Conservation (phyloP, 2,329 filamentous ascomycete genomes). For the Fusarium equiseti region DNA sequence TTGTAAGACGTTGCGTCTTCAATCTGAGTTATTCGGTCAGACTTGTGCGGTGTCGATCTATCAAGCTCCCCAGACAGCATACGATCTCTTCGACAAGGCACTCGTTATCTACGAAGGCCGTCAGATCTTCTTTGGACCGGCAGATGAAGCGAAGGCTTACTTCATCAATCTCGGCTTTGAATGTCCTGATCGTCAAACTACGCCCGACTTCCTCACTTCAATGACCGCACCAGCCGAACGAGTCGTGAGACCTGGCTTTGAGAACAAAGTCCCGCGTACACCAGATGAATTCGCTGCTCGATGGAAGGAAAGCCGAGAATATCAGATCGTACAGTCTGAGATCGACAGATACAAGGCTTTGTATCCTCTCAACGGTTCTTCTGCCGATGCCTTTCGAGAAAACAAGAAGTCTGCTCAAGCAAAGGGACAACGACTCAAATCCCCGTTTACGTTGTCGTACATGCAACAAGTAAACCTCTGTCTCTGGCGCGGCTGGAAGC, state of each 20-base stretch:
- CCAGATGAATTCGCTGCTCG: slow-evolving; percentile 54
- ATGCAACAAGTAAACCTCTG: slow-evolving; percentile 60
- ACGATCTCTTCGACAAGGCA: slow-evolving; percentile 76
- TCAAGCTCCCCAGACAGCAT: slow-evolving; percentile 71
- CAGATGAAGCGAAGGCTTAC: slow-evolving; percentile 68
- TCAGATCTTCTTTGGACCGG: slow-evolving; percentile 74
- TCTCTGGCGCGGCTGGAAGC: slow-evolving; percentile 56
- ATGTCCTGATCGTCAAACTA: slow-evolving; percentile 72
- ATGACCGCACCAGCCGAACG: slow-evolving; percentile 58
- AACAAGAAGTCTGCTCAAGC: slow-evolving; percentile 46
- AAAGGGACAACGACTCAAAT: slow-evolving; percentile 58
- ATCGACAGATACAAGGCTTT: slow-evolving; percentile 52
- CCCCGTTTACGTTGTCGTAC: slow-evolving; percentile 62
- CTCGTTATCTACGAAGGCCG: slow-evolving; percentile 75
- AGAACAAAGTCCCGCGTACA: slow-evolving; percentile 52
- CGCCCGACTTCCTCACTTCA: slow-evolving; percentile 73
- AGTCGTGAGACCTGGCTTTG: slow-evolving; percentile 50
- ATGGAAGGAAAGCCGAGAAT: slow-evolving; percentile 50
- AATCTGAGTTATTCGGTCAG: slow-evolving; percentile 46
- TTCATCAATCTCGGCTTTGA: slow-evolving; percentile 73
- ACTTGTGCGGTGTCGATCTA: slow-evolving; percentile 60
- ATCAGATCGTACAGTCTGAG: slow-evolving; percentile 28
- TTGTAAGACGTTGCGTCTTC: slow-evolving; percentile 44
- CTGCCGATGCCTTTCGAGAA: slow-evolving; percentile 44
- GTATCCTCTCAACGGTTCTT: slow-evolving; percentile 42